These are phyloP conservation scores for Plantago major DNA, from an alignment of 257 asterid species.

Conservation along the genomic window DNA sequence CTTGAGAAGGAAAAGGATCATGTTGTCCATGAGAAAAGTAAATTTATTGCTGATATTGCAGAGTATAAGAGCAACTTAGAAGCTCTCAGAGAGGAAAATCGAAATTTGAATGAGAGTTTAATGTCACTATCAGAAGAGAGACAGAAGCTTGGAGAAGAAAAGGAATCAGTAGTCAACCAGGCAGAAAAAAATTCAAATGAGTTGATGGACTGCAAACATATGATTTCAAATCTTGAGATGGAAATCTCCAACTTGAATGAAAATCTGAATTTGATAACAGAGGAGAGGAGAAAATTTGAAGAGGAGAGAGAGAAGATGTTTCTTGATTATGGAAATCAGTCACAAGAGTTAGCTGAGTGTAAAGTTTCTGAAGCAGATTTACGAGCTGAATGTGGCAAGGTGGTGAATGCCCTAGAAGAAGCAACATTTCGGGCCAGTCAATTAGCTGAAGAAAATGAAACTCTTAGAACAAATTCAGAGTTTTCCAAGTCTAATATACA, in stretches of 20 bases:
- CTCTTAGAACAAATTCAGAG: constrained; percentile 47
- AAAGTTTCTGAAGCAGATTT: constrained; percentile 36
- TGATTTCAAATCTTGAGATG: constrained; percentile 47
- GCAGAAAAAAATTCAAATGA: constrained; percentile 47
- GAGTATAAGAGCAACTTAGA: constrained; percentile 45
- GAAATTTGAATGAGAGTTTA: constrained; percentile 33
- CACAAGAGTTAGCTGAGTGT: constrained; percentile 38
- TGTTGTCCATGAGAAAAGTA: constrained; percentile 42
- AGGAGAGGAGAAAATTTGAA: constrained; percentile 49
- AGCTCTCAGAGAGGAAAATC: constrained; percentile 50
- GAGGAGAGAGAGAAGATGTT: constrained; percentile 42
- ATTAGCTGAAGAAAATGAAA: constrained; percentile 51
- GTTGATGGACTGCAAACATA: constrained; percentile 34
- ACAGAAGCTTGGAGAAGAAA: constrained; percentile 47
- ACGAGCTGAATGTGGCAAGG: constrained; percentile 50
- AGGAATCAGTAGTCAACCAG: constrained; percentile 35
- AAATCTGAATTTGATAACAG: constrained; percentile 34
- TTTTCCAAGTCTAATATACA: constrained; percentile 36
- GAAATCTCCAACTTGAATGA: constrained; percentile 45
- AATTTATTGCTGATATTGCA: constrained; percentile 41
- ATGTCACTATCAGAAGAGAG: constrained; percentile 46
- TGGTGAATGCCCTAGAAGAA: constrained; percentile 46
- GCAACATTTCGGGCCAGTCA: constrained; percentile 43
- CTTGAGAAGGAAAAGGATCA: constrained; percentile 52
- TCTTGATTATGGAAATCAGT: constrained; percentile 47